Percentiles rank a stretch among this genome's conserved stretches.
phyloP scores from a whole-genome alignment of 805 yeast species.

The Suhomyces vadensis region DNA sequence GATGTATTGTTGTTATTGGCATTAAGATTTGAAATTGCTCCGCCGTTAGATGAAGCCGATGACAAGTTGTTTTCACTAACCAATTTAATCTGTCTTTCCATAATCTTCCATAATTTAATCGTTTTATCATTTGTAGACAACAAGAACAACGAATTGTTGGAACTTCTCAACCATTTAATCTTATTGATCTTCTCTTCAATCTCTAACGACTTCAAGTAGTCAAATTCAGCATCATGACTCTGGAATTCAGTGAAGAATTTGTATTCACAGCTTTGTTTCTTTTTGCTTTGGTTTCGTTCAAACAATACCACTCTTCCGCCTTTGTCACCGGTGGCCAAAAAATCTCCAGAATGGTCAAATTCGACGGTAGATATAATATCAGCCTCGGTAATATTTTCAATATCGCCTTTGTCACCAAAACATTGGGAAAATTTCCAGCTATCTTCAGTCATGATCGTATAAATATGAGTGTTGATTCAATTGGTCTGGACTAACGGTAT shows the following conservation, averaged over 20 bases:
- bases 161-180: slow-evolving; percentile 91
- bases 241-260: slow-evolving; percentile 96
- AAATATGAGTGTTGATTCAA: not conserved
- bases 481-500: too few species aligned
- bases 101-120: slow-evolving; percentile 95
- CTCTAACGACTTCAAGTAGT: slow-evolving; percentile 90
- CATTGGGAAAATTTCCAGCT: slow-evolving; percentile 92
- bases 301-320: slow-evolving; percentile 97
- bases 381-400: slow-evolving; percentile 92
- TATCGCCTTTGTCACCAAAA: slow-evolving; percentile 98
- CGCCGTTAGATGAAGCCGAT: not conserved
- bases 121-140: slow-evolving; percentile 96
- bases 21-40: not conserved
- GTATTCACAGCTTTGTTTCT: slow-evolving; percentile 76
- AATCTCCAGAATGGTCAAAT: slow-evolving; percentile 92
- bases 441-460: slow-evolving; percentile 29
- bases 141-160: slow-evolving; percentile 86
- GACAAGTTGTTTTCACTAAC: slow-evolving; percentile 84
- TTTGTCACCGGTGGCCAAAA: slow-evolving; percentile 95
- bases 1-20: slow-evolving; percentile 18
- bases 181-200: slow-evolving; percentile 98
- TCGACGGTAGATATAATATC: slow-evolving; percentile 97
- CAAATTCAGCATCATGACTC: slow-evolving; percentile 98
- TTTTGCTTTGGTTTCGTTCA: slow-evolving; percentile 77
- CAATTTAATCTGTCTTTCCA: slow-evolving; percentile 86